Percentiles rank a stretch among this genome's conserved stretches.
Conservation (phyloP, 352 stramenopile genomes). For the Halophytophthora polymorphica region DNA sequence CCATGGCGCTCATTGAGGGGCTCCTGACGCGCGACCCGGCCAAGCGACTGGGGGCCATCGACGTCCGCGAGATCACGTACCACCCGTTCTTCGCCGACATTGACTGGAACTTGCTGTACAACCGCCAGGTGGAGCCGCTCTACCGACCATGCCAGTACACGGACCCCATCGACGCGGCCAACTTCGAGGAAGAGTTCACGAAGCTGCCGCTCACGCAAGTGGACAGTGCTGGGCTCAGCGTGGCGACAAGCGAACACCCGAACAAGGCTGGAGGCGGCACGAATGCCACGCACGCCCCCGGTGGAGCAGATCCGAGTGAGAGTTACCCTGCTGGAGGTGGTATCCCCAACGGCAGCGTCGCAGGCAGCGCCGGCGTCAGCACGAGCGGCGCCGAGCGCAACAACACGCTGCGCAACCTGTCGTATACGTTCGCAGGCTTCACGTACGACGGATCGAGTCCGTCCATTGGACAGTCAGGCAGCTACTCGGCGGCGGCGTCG, state of each 20-base stretch:
- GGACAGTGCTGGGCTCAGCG: conserved; percentile 63
- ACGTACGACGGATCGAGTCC: conserved; percentile 76
- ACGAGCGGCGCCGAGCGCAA: conserved; percentile 38
- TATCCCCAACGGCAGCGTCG: conserved; percentile 20
- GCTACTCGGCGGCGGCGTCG: conserved; percentile 21
- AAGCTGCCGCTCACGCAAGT: conserved; percentile 70
- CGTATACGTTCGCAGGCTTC: conserved; percentile 84
- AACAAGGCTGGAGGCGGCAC: conserved; percentile 14
- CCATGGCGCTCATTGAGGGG: conserved; percentile 79
- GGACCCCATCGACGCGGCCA: conserved; percentile 77
- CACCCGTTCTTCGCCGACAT: conserved; percentile 83
- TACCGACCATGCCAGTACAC: conserved; percentile 83
- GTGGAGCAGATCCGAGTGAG: conserved; percentile 15
- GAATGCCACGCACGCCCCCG: not conserved
- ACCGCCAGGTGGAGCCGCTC: conserved; percentile 70
- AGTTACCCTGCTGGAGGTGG: conserved; percentile 14
- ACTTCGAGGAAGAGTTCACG: conserved; percentile 86
- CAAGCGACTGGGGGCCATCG: conserved; percentile 87
- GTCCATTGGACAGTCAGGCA: conserved; percentile 31
- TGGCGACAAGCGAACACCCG: conserved; percentile 41
- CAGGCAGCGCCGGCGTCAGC: conserved; percentile 35
- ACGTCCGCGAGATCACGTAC: conserved; percentile 75
- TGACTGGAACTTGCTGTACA: conserved; percentile 78
- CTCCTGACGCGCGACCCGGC: conserved; percentile 92
- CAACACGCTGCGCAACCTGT: conserved; percentile 75